These are phyloP conservation scores for Spergularia bocconei DNA, from an alignment of 148 eudicot species.

Conservation along the genomic window DNA sequence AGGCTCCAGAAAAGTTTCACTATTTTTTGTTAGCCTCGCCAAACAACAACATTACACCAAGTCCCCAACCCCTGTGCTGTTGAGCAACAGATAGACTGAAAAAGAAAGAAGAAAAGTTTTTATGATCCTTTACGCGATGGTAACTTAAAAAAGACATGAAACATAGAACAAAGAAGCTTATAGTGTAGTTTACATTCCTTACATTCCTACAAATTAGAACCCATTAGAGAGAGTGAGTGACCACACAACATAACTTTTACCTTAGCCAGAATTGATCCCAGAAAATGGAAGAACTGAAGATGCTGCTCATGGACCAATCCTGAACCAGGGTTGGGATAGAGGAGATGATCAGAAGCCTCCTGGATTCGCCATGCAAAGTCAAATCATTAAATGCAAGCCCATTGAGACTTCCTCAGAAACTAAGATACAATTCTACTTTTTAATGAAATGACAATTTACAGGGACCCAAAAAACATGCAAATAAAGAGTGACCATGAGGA, in stretches of 20 bases:
- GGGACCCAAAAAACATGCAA: neutral
- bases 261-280: slow-evolving; percentile 93
- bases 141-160: no score
- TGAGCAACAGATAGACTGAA: no score
- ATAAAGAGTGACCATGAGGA: neutral
- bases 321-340: slow-evolving; percentile 98
- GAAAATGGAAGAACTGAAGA: slow-evolving; percentile 88
- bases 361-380: slow-evolving; percentile 32
- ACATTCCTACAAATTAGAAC: neutral
- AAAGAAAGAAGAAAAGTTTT: no score
- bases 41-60: no score
- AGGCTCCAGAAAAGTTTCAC: no score
- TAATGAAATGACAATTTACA: neutral
- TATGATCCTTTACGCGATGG: no score
- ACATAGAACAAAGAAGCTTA: no score
- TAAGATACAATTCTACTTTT: no score
- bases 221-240: slow-evolving; percentile 6
- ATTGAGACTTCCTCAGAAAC: neutral
- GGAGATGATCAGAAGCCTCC: slow-evolving; percentile 95
- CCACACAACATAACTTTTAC: slow-evolving; percentile 32
- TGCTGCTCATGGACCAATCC: slow-evolving; percentile 88
- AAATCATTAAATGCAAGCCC: neutral
- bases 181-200: neutral
- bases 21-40: no score
- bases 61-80: no score